A percentile compares a stretch with the other conserved stretches of the same genome.
phyloP scores from a whole-genome alignment of 1,139 yeast genomes.

The Candida tetrigidarum region DNA sequence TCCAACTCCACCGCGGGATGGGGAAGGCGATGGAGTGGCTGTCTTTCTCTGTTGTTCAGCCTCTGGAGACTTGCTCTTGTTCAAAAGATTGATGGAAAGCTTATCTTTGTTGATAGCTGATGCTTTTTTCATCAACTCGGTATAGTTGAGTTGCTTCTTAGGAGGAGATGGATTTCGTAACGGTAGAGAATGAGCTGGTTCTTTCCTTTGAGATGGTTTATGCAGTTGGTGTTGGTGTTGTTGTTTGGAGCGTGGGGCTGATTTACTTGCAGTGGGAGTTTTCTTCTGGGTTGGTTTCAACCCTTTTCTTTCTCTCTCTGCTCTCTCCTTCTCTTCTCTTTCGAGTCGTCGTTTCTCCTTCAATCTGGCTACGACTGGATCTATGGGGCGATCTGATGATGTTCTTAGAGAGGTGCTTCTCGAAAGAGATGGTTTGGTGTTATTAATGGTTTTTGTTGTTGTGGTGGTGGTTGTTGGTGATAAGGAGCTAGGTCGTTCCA shows the following conservation, averaged over 20 bases:
- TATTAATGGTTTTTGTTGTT: too few relatives aligned
- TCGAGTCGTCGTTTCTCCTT: constrained; percentile 69
- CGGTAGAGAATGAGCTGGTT: constrained; percentile 5
- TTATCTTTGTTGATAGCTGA: constrained; percentile 53
- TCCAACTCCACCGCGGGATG: too few relatives aligned
- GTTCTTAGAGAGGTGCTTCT: not conserved
- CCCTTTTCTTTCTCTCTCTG: constrained; percentile 37
- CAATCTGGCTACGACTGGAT: constrained; percentile 61
- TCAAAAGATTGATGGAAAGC: constrained; percentile 39
- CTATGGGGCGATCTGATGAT: constrained; percentile 26
- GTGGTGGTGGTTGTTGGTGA: too few relatives aligned
- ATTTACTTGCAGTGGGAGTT: constrained; percentile 13
- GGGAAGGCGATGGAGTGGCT: not conserved
- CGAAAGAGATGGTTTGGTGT: too few relatives aligned
- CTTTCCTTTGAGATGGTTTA: constrained; percentile 18
- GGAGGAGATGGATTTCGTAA: constrained; percentile 18
- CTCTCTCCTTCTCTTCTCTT: constrained; percentile 45
- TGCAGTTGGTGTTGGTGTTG: constrained; percentile 8
- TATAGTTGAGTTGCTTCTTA: constrained; percentile 59
- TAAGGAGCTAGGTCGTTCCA: too few relatives aligned
- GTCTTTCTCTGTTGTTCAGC: constrained; percentile 8
- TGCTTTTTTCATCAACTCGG: constrained; percentile 74
- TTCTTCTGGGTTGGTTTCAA: constrained; percentile 23
- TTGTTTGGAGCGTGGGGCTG: constrained; percentile 8
- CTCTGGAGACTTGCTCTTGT: constrained; percentile 38